phyloP scores from a whole-genome alignment of 257 asterid genomes.

The Solanum neorickii region DNA sequence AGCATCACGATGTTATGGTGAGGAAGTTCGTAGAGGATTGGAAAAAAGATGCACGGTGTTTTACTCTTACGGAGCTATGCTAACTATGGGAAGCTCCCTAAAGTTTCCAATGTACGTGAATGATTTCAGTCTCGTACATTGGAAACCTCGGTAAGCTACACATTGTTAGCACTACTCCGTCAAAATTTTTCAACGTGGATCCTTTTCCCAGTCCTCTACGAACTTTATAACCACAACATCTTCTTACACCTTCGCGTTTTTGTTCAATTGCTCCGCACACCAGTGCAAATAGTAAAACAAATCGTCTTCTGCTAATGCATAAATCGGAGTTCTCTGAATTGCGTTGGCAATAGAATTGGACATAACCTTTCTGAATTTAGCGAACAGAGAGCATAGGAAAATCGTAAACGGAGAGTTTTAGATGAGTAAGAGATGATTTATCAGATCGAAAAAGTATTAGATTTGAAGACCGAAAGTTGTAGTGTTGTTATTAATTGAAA shows the following conservation, averaged over 20 bases:
- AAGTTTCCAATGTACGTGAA: neutral
- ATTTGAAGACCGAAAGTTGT: slow-evolving; percentile 12
- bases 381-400: slow-evolving; percentile 61
- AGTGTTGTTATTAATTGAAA: neutral
- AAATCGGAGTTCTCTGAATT: neutral
- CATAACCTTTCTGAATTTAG: slow-evolving; percentile 58
- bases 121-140: neutral
- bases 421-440: slow-evolving; percentile 19
- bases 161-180: slow-evolving; percentile 23
- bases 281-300: neutral
- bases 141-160: no score
- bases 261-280: slow-evolving; percentile 14
- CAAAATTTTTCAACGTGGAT: slow-evolving; percentile 41
- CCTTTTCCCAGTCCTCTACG: slow-evolving; percentile 29
- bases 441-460: slow-evolving; percentile 24
- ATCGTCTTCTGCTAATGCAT: neutral
- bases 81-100: neutral
- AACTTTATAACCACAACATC: slow-evolving; percentile 21
- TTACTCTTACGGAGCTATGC: neutral
- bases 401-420: slow-evolving; percentile 57
- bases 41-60: neutral
- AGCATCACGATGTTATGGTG: neutral
- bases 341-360: slow-evolving; percentile 16
- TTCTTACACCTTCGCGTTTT: slow-evolving; percentile 9
- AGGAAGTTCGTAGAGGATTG: neutral